Base-by-base conservation (phyloP, 768 basidiomycete species). In the Hemileccinum rubropunctum region DNA sequence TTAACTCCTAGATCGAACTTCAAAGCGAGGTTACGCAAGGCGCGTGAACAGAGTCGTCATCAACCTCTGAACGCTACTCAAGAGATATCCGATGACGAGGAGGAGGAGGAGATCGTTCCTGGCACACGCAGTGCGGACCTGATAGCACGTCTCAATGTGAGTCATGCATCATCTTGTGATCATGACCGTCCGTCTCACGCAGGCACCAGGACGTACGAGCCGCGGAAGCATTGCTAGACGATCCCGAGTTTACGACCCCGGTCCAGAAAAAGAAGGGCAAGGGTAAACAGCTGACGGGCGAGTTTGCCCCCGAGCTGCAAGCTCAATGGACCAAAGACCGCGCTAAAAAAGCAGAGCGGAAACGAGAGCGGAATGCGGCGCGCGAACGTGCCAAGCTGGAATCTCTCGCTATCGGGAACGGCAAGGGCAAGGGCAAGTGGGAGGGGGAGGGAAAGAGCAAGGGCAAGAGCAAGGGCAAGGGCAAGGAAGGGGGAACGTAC, bases 301-400 rank as follows among this genome's bases (percentile, higher is more conserved):
- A 72, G 40, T 58, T 88, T 11, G 80, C 88, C 0, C 58, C 71
- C 2, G 76, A 83, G 6, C 74, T 97, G 8, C 76, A 73, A 45
- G 78, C 70, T 0, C 84, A 82, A 51, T 97, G 92, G 92, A 79
- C 82, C 39, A 78, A 78, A 41, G 95, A 98, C 62, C 89, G 92
- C 2, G 70, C 74, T 45, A 87, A 84, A 72, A 98, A 97, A 64
- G 91, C 91, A 0, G 82, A 84, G 49, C 65, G 73, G 60, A 95
- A 91, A 64, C 76, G 72, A 2, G 73, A 77, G 14, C 83, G 91
- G 1, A 77, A 73, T 1, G 66, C 77, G 3, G 82, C 77, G 14
- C 79, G 79, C 11, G 69, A 85, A 2, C 72, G 78, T 15, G 71
- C 71, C 0, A 81, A 81, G 12, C 73, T 83, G 2, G 88, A 93